Evolutionary conservation across 805 yeast genomes (phyloP).

Genomic region (Metschnikowia matae): DNA sequence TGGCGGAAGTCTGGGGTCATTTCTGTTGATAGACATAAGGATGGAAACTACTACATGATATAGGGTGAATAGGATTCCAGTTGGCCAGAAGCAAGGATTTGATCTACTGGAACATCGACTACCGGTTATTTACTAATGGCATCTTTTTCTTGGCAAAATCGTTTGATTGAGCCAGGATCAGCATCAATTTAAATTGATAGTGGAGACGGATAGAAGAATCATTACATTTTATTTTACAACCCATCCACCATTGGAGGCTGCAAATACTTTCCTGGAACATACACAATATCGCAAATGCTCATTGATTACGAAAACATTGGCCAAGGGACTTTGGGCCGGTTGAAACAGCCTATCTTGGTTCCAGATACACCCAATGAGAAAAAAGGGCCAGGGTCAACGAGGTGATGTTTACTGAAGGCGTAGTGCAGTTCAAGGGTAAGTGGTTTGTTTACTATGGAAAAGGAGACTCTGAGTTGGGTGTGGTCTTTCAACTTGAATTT

Average conservation of each 20-base stretch:
- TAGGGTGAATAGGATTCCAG: constrained; percentile 41
- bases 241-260: constrained; percentile 36
- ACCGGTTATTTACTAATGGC: constrained; percentile 26
- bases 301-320: too few relatives aligned
- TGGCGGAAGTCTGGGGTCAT: constrained; percentile 45
- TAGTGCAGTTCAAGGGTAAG: too few relatives aligned
- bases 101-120: constrained; percentile 28
- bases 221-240: constrained; percentile 37
- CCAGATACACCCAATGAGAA: too few relatives aligned
- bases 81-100: constrained; percentile 35
- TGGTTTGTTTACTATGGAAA: too few relatives aligned
- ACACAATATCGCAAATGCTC: too few relatives aligned
- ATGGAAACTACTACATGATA: constrained; percentile 39
- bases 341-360: too few relatives aligned
- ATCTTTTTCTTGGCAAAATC: constrained; percentile 28
- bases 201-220: constrained; percentile 22
- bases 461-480: too few relatives aligned
- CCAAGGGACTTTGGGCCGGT: too few relatives aligned
- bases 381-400: too few relatives aligned
- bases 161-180: constrained; percentile 39
- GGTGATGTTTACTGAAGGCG: too few relatives aligned
- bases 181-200: constrained; percentile 35
- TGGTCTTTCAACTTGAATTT: too few relatives aligned
- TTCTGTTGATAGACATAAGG: constrained; percentile 27
- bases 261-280: too few relatives aligned